Conservation (phyloP, 2,329 filamentous ascomycete genomes). For the Ceratocystis huliohia region DNA sequence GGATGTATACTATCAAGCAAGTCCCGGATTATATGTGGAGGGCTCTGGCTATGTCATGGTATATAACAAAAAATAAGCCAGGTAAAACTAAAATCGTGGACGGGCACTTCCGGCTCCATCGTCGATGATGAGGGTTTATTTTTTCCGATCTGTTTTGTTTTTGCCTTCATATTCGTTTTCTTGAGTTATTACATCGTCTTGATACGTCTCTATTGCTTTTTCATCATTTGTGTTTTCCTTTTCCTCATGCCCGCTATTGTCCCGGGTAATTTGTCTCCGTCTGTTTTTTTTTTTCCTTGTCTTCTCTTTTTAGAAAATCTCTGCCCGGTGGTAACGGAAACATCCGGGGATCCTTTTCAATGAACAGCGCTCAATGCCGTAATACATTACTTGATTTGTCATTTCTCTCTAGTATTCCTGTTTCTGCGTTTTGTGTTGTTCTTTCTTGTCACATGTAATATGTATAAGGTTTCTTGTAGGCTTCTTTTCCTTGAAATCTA, state of each 20-base stretch:
- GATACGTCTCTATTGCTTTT: not conserved
- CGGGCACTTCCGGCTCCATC: not conserved
- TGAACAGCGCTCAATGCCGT: constrained; percentile 1
- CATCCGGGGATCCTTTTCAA: not conserved
- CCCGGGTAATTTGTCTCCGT: not conserved
- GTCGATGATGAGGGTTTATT: constrained; percentile 5
- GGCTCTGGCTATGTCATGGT: not conserved
- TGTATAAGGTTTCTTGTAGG: not conserved
- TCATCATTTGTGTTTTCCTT: not conserved
- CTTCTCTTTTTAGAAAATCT: not conserved
- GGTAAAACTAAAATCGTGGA: not conserved
- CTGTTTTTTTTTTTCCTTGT: constrained; percentile 1
- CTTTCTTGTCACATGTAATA: not conserved
- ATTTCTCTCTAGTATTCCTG: not conserved
- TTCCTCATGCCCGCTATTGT: constrained; percentile 6
- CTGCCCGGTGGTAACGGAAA: constrained; percentile 5
- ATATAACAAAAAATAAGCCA: not conserved
- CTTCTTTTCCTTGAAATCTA: no score
- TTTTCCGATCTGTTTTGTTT: constrained; percentile 6
- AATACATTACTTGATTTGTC: not conserved
- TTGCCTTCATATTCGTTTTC: constrained; percentile 7
- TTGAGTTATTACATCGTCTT: not conserved
- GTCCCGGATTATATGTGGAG: not conserved
- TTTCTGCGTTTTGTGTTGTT: not conserved
- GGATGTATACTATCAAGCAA: not conserved